Evolutionary conservation across 305 asterid species (phyloP), one percentile per base, ranked within the genome.

Genomic region (Fraxinus baroniana): DNA sequence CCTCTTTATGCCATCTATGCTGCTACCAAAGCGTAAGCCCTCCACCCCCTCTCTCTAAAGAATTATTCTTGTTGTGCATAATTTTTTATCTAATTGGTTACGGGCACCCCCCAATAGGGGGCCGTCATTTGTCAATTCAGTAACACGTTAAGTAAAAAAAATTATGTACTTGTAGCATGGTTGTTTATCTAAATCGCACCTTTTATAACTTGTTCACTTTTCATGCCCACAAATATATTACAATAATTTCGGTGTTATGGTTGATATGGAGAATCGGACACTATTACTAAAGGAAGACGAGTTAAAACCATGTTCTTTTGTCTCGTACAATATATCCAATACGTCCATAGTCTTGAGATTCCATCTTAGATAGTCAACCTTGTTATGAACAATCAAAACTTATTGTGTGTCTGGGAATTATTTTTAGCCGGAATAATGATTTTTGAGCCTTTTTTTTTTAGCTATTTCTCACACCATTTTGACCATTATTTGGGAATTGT

Each of bases 1-100:
- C 98, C 99, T 35, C 95, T 94, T 5, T 95, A 86, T 82, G 93
- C 99, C 49, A 75, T 94, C 49, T 95, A 95, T 85, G 97, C 97
- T 76, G 97, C 98, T 75, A 91, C 97, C 33, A 95, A 95, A 94
- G 95, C 91, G 98, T 95, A 87, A 90, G 92, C 79, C 7, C 13
- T 37, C 20, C 10, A 15, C 26, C 41, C 32, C 30, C 39, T 5
- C 37, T 74, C 64, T 66, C 30, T 28, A 26, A 26, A 26, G 28
- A 26, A 26, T 26, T 26, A 26, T 26, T 26, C 0, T 26, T 26
- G 28, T 26, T 26, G 1, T 26, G 1, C 28, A 26, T 26, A 26
- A 26, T 26, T 26, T 26, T 26, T 26, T 26, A 26, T 26, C 28
- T 26, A 26, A 26, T 26, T 26, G 28, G 28, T 26, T 26, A 26